Evolutionary conservation across 768 basidiomycete genomes (phyloP).

Genomic region (Suillus subaureus): DNA sequence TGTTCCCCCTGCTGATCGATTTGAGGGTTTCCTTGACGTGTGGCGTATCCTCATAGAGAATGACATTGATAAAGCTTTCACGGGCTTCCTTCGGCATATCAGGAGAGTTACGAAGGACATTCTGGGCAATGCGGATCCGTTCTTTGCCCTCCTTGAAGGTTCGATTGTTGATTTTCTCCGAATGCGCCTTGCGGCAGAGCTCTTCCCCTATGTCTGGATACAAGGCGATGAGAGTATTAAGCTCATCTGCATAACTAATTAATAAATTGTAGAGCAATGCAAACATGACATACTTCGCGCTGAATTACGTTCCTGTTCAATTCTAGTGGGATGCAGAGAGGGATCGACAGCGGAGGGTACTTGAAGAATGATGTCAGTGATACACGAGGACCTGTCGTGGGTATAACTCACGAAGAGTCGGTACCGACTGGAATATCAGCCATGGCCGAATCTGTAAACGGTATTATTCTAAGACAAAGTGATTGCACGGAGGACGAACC

Average conservation of each 20-base stretch:
- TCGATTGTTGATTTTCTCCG: conserved; percentile 8
- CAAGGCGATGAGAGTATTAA: conserved; percentile 7
- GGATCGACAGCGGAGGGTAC: background rate
- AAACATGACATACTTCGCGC: background rate
- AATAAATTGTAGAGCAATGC: background rate
- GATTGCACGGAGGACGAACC: conserved; percentile 1
- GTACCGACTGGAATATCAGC: background rate
- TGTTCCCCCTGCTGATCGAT: background rate
- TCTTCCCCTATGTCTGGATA: conserved; percentile 19
- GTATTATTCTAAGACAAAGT: background rate
- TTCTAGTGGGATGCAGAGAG: background rate
- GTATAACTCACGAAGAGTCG: background rate
- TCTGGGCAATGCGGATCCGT: conserved; percentile 16
- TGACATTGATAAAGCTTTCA: conserved; percentile 5
- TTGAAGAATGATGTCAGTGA: background rate
- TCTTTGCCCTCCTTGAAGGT: conserved; percentile 19
- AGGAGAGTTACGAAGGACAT: background rate
- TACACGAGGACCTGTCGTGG: background rate
- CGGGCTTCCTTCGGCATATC: conserved; percentile 4
- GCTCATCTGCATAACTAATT: conserved; percentile 9
- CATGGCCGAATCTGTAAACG: conserved; percentile 9
- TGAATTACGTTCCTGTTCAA: background rate
- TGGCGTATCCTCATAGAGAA: conserved; percentile 4
- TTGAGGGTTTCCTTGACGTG: conserved; percentile 5
- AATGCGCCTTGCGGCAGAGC: background rate